phyloP scores from a whole-genome alignment of 176 grass and related monocot genomes.

The Triticum aestivum region IWGSC_CS_RefSeq_v2.1 NC_057795.1:415777073-415777572 shows the following conservation, averaged over 20 bases:
- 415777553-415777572: constrained; percentile 7
- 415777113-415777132: constrained; percentile 71
- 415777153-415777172: constrained; percentile 33
- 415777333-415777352: constrained; percentile 67
- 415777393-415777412: constrained; percentile 81
- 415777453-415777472: constrained; percentile 53
- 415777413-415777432: constrained; percentile 54
- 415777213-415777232: constrained; percentile 8
- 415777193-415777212: constrained; percentile 6
- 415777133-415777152: constrained; percentile 84
- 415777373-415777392: constrained; percentile 89
- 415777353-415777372: constrained; percentile 73
- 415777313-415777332: constrained; percentile 85
- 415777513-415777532: constrained; percentile 48
- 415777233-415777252: constrained; percentile 44
- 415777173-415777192: constrained; percentile 27
- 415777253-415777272: constrained; percentile 82
- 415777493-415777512: constrained; percentile 71
- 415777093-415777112: constrained; percentile 14
- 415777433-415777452: constrained; percentile 91
- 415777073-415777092: neutral
- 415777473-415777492: constrained; percentile 58
- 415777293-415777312: constrained; percentile 56
- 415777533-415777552: constrained; percentile 29
- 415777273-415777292: constrained; percentile 61